These are phyloP conservation scores for Fusarium sp. DNA, from an alignment of 2,329 filamentous ascomycete genomes.

Conservation along the genomic window DNA sequence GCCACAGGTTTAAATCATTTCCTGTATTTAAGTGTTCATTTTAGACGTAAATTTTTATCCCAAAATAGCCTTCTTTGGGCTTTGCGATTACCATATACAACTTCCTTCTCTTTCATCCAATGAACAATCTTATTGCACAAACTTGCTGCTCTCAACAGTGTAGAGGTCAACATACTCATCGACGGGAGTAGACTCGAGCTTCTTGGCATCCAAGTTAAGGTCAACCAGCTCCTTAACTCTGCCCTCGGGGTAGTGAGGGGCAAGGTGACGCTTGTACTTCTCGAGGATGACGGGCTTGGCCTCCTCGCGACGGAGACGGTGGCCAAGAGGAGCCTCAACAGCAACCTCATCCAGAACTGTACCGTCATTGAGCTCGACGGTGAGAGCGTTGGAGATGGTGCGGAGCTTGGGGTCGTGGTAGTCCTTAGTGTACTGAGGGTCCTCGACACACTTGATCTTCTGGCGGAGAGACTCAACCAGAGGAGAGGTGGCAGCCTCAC, in stretches of 20 bases:
- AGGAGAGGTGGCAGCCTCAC: conserved; percentile 88
- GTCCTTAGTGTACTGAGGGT: conserved; percentile 91
- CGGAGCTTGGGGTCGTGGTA: conserved; percentile 95
- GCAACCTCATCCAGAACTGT: conserved; percentile 90
- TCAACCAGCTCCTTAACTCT: conserved; percentile 86
- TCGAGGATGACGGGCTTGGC: conserved; percentile 96
- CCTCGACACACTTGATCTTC: conserved; percentile 96
- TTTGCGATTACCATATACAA: conserved; percentile 22
- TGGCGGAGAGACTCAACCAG: conserved; percentile 91
- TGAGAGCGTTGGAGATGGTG: conserved; percentile 97
- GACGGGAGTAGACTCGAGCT: conserved; percentile 82
- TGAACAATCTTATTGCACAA: conserved; percentile 49
- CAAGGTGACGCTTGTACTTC: conserved; percentile 94
- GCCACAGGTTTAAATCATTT: too few species aligned
- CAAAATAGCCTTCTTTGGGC: conserved; percentile 30
- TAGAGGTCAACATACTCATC: conserved; percentile 95
- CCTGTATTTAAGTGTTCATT: conserved; percentile 20
- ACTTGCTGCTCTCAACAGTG: conserved; percentile 70
- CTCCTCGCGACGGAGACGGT: conserved; percentile 90
- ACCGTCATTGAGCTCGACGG: conserved; percentile 93
- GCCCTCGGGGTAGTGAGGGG: conserved; percentile 80
- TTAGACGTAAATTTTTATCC: conserved; percentile 20
- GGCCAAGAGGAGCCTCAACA: conserved; percentile 93
- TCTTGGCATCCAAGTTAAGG: conserved; percentile 78
- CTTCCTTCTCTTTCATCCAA: conserved; percentile 13